Conservation (phyloP, 306 rosid species). For the Spatholobus suberectus region DNA sequence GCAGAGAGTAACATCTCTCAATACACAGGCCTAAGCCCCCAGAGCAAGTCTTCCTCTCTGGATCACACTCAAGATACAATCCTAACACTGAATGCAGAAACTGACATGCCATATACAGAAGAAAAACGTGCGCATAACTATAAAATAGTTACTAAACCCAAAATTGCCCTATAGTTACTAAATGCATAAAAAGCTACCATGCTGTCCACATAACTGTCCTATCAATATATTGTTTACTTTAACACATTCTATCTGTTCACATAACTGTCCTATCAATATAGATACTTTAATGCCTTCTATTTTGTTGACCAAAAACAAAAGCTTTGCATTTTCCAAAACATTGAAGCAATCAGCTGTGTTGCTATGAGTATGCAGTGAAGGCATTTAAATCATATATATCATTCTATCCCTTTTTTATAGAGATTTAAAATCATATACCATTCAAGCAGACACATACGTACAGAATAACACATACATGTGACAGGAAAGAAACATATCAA, state of each 20-base stretch:
- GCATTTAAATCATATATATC: not conserved
- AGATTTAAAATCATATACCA: not conserved
- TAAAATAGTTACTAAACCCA: not conserved
- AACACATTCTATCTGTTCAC: not conserved
- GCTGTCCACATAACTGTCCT: not conserved
- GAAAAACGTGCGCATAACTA: not conserved
- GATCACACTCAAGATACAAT: not conserved
- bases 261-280: not conserved
- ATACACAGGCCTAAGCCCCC: not conserved
- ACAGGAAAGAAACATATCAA: not conserved
- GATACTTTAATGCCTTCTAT: slow-evolving; percentile 2
- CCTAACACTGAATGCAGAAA: not conserved
- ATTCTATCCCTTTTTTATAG: not conserved
- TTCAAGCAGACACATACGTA: not conserved
- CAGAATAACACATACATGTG: not conserved
- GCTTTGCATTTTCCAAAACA: slow-evolving; percentile 3
- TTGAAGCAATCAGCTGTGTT: slow-evolving; percentile 5
- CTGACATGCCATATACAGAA: not conserved
- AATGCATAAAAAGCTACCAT: not conserved
- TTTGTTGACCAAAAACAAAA: slow-evolving; percentile 3
- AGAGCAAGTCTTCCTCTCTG: not conserved
- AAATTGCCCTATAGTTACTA: not conserved
- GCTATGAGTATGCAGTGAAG: slow-evolving; percentile 29
- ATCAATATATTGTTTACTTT: not conserved
- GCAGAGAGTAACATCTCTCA: not conserved